phyloP scores from a whole-genome alignment of 352 stramenopile species.

The Paralagenidium karlingii region DNA sequence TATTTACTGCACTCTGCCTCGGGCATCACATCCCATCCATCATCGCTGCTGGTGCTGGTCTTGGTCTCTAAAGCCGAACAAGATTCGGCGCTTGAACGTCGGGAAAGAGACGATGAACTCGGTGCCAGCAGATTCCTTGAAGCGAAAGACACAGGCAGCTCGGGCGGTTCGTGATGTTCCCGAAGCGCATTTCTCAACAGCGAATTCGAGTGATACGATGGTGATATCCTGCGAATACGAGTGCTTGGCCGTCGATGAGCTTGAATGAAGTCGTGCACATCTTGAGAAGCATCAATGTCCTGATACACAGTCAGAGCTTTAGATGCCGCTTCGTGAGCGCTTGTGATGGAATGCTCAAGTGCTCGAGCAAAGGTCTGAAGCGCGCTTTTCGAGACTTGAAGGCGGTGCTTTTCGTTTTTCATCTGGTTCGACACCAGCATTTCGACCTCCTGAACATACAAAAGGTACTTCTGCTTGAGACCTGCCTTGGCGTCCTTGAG shows the following conservation, averaged over 20 bases:
- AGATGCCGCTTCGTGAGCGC: slow-evolving; percentile 17
- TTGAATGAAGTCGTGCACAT: slow-evolving; percentile 56
- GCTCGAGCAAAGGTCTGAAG: slow-evolving; percentile 56
- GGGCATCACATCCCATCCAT: no score
- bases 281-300: slow-evolving; percentile 31
- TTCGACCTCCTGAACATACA: slow-evolving; percentile 40
- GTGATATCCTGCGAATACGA: slow-evolving; percentile 26
- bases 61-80: no score
- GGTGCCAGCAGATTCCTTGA: no score
- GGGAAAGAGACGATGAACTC: no score
- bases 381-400: slow-evolving; percentile 73
- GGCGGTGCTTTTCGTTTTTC: slow-evolving; percentile 79
- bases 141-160: no score
- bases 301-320: slow-evolving; percentile 27
- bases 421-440: slow-evolving; percentile 63
- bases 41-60: no score
- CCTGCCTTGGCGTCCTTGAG: slow-evolving; percentile 17
- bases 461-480: slow-evolving; percentile 23
- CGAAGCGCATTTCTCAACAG: slow-evolving; percentile 37
- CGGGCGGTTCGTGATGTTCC: slow-evolving; percentile 37
- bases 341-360: slow-evolving; percentile 40
- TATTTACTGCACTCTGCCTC: no score
- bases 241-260: slow-evolving; percentile 29
- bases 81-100: no score
- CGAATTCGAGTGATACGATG: slow-evolving; percentile 29